Evolutionary conservation across 139 green algal species (phyloP), one percentile per base, ranked within the genome.

Genomic region (Gonium pectorale): DNA sequence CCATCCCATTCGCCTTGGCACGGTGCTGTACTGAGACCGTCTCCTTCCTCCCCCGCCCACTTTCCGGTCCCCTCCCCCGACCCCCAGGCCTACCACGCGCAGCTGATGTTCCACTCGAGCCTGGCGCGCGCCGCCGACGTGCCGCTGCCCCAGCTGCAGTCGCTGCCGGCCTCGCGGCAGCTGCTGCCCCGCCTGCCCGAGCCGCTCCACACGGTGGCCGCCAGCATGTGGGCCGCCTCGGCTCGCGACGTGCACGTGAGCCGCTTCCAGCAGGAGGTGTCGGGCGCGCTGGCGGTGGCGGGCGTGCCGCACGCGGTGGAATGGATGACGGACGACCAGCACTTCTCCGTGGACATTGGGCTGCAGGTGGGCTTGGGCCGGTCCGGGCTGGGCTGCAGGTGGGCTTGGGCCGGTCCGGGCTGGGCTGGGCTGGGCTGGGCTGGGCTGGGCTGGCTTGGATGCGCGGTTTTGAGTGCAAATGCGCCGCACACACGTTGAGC

Each of bases 311-410:
- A 91, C 63, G 86, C 73, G 51, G 31, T 92, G 35, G 89, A 92
- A 72, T 87, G 78, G 60, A n/a, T 91, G 38, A 91, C 83, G 29
- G 72, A 88, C 54, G 89, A 91, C 63, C 79, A 86, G n/a, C 77
- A 91, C 71, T 91, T 91, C 69, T 87, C 79, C 27, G 81, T 92
- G 29, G 89, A 92, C 54, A 86, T 92, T 31, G 86, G 83, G 31
- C 81, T 92, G 52, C 46, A 85, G 73, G 84, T 88, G 67, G 11
- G 81, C 56, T 24, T 64, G 19, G n/a, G n/a, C n/a, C n/a, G n/a
- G n/a, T n/a, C n/a, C n/a, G n/a, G n/a, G n/a, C n/a, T 31, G 86
- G 83, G 31, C 81, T 92, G 52, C 46, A 85, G 73, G 84, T 88
- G 67, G 11, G 81, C 56, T 24, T 64, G 19, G n/a, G n/a, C n/a